phyloP scores from a whole-genome alignment of 768 basidiomycete species.

The Lentinula edodes region DNA sequence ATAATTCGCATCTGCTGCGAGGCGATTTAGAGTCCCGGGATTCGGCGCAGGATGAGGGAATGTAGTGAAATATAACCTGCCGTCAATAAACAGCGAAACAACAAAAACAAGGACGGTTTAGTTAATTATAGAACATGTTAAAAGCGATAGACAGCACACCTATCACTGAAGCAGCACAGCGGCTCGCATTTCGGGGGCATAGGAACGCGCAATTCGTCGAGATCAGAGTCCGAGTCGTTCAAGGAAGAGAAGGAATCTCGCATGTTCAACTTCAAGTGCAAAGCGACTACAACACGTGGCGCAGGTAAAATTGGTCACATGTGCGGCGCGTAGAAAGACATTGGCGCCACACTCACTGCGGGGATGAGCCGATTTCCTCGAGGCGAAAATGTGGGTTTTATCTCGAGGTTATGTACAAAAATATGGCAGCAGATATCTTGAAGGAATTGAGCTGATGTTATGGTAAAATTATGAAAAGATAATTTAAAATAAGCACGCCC shows the following conservation, averaged over 20 bases:
- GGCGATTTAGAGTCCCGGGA: conserved; percentile 59
- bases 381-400: no score
- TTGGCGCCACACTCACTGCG: not conserved
- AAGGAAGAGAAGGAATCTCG: conserved; percentile 10
- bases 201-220: conserved; percentile 15
- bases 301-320: not conserved
- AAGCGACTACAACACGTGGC: not conserved
- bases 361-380: no score
- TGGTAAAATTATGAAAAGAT: no score
- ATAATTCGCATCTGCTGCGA: conserved; percentile 44
- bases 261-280: conserved; percentile 2
- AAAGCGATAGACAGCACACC: conserved; percentile 34
- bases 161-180: conserved; percentile 73
- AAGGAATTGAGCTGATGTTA: no score
- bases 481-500: no score
- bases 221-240: conserved; percentile 11
- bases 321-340: not conserved
- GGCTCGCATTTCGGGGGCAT: conserved; percentile 66
- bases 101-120: conserved; percentile 6
- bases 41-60: conserved; percentile 72
- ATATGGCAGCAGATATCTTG: no score
- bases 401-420: no score
- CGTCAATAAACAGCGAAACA: conserved; percentile 2
- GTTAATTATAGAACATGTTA: conserved; percentile 9
- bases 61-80: conserved; percentile 85